phyloP scores from a whole-genome alignment of 179 eudicot species.

The Beta corolliflora region DNA sequence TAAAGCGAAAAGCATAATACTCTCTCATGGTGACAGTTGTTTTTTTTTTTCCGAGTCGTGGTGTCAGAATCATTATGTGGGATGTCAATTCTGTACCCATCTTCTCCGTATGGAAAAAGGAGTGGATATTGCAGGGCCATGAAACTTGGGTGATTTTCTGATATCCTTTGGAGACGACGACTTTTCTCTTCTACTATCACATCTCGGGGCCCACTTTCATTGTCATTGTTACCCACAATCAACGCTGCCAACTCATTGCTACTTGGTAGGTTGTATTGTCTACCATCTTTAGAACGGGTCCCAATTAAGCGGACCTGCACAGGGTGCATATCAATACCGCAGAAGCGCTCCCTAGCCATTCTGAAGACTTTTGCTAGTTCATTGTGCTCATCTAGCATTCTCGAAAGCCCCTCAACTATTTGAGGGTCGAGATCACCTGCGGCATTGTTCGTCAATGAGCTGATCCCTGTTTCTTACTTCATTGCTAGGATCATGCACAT shows the following conservation, averaged over 20 bases:
- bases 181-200: constrained; percentile 1
- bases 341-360: constrained; percentile 8
- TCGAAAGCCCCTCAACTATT: neutral
- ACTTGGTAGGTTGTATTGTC: constrained; percentile 19
- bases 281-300: neutral
- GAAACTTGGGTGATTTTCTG: constrained; percentile 26
- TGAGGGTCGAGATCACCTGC: neutral
- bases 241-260: constrained; percentile 24
- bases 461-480: neutral
- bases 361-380: neutral
- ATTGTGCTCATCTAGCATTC: constrained; percentile 12
- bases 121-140: constrained; percentile 39
- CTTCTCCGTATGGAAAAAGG: constrained; percentile 25
- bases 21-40: no score
- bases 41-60: no score
- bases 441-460: neutral
- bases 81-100: no score
- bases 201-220: constrained; percentile 4
- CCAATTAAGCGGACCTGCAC: neutral
- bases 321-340: neutral
- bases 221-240: constrained; percentile 17
- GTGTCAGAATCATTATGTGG: no score
- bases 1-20: no score
- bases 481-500: neutral
- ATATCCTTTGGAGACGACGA: neutral